Base-by-base conservation (phyloP, 2,329 filamentous ascomycete genomes). In the Xylariales sp. region DNA sequence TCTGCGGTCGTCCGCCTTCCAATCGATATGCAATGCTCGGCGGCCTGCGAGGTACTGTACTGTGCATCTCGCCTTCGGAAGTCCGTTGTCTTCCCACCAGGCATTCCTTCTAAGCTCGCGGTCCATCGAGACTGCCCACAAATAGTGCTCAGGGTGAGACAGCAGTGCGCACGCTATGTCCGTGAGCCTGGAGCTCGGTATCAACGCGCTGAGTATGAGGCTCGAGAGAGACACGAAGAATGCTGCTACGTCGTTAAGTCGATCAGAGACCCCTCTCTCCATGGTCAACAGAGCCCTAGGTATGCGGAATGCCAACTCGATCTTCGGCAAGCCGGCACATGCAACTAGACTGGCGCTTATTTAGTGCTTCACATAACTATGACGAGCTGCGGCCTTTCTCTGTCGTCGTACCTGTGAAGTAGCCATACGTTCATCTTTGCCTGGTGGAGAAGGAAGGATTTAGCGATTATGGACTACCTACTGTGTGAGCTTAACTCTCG, bases 11-110 rank as follows among this genome's bases (percentile, higher is more conserved):
- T 43, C 49, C 37, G 27, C 33, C 32, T 33, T 38, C 14, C 19
- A 33, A 46, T 45, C 43, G 44, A 46, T 46, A 49, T 55, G 51
- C 51, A 50, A 44, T 51, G 40, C 42, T 56, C 51, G 45, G 51
- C 44, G 46, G 51, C 44, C 38, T 48, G 47, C 47, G 37, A 47
- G 43, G 41, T 35, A 40, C 37, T 40, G 39, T 46, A 44, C 33
- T 40, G 38, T n/a, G 24, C n/a, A 8, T 27, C 24, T 8, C 24
- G 8, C 24, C 42, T 45, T 44, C 52, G 49, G 53, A 55, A 53
- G 46, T 57, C 52, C 50, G 51, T 49, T 24, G 38, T 31, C 42
- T 44, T 46, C 41, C 41, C 40, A 46, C 40, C 31, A 44, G 12
- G 15, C 19, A 14, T 21, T 24, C 29, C 6, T 15, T 24, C 15